A percentile compares a stretch with the other conserved stretches of the same genome.
Evolutionary conservation across 2,329 filamentous ascomycete species (phyloP).

Genomic region (Diaporthe sp.): DNA sequence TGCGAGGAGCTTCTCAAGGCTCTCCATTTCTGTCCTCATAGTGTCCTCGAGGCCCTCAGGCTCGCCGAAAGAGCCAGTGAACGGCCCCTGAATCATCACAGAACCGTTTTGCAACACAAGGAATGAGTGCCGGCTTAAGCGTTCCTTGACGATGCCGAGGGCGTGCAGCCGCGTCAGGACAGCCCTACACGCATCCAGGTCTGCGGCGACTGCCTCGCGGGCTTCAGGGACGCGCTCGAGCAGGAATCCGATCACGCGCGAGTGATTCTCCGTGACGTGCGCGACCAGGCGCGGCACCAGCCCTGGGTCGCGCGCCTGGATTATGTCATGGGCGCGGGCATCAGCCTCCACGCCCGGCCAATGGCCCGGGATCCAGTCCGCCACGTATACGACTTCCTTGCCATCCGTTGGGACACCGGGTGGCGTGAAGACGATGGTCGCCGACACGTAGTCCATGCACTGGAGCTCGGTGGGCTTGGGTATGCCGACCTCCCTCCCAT

Average conservation of each 20-base stretch:
- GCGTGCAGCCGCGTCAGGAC: conserved; percentile 14
- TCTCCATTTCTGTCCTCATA: not conserved
- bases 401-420: not conserved
- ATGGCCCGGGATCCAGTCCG: not conserved
- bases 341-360: not conserved
- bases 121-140: conserved; percentile 19
- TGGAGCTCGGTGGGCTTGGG: not conserved
- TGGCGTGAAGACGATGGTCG: not conserved
- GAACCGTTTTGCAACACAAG: not conserved
- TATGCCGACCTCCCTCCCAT: not conserved
- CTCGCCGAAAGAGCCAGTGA: not conserved
- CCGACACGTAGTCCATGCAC: conserved; percentile 4
- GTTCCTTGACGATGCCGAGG: conserved; percentile 6
- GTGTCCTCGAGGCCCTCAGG: not conserved
- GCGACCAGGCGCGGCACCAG: conserved; percentile 21
- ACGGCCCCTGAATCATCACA: conserved; percentile 18
- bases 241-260: conserved; percentile 17
- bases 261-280: conserved; percentile 26
- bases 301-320: conserved; percentile 19
- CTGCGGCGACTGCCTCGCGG: conserved; percentile 20
- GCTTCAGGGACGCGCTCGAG: conserved; percentile 14
- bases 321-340: conserved; percentile 13
- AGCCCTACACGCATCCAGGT: conserved; percentile 8
- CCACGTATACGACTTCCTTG: not conserved
- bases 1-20: not conserved